Conservation (phyloP, 495 filamentous ascomycete species). For the Aeminium ludgeri region DNA sequence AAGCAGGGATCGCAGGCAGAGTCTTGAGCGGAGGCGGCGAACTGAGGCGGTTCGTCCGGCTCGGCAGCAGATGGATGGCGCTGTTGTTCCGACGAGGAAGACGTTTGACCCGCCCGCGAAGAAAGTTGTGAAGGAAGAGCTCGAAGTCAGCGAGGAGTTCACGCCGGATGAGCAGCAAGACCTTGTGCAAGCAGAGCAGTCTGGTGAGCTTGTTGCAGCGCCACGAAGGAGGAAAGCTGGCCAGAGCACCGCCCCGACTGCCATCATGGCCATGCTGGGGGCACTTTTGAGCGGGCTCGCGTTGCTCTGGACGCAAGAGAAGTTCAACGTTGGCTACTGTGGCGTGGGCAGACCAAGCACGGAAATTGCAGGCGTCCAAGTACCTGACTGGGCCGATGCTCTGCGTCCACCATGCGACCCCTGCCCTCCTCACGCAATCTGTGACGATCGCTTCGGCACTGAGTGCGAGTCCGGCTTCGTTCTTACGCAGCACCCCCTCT, state of each 20-base stretch:
- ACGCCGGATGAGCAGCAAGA: slow-evolving; percentile 78
- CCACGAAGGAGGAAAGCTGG: slow-evolving; percentile 8
- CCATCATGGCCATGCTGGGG: slow-evolving; percentile 49
- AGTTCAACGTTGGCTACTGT: slow-evolving; percentile 86
- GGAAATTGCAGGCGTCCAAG: slow-evolving; percentile 22
- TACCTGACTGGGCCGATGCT: slow-evolving; percentile 40
- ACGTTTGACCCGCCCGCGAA: slow-evolving; percentile 29
- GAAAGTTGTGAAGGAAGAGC: slow-evolving; percentile 31
- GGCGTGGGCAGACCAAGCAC: slow-evolving; percentile 51
- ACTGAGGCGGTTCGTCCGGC: slow-evolving; percentile 20
- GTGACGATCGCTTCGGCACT: slow-evolving; percentile 57
- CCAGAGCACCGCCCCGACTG: slow-evolving; percentile 23
- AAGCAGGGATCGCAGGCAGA: slow-evolving; percentile 29
- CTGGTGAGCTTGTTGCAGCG: slow-evolving; percentile 11
- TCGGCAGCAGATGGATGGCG: slow-evolving; percentile 20
- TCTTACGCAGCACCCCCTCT: slow-evolving; percentile 65
- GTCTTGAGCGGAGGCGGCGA: slow-evolving; percentile 28
- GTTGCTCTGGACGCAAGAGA: slow-evolving; percentile 81
- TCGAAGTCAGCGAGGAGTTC: slow-evolving; percentile 54
- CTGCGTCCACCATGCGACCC: slow-evolving; percentile 75
- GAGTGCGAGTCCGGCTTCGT: slow-evolving; percentile 78
- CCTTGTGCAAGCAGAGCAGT: slow-evolving; percentile 27
- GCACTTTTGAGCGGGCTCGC: slow-evolving; percentile 55
- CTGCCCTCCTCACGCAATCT: slow-evolving; percentile 82
- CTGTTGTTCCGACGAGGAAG: slow-evolving; percentile 26